Conservation (phyloP, 2,329 filamentous ascomycete genomes). For the Cytospora mali region DNA sequence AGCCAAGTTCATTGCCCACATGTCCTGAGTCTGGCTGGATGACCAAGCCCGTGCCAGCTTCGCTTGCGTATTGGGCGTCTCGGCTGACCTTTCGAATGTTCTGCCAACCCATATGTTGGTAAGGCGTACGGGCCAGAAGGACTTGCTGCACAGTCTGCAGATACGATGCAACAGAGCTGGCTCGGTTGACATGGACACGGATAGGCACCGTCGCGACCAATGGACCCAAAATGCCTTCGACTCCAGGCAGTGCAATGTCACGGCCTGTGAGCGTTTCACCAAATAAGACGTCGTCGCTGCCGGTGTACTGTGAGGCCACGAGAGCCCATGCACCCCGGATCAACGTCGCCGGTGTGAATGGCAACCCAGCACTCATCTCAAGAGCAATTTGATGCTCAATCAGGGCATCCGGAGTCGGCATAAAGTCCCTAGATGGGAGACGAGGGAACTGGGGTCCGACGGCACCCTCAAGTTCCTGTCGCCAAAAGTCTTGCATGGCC, state of each 20-base stretch:
- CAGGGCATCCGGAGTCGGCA: conserved; percentile 46
- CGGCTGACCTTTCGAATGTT: conserved; percentile 46
- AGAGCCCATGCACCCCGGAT: conserved; percentile 59
- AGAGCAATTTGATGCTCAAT: conserved; percentile 32
- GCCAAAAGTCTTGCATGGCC: conserved; percentile 50
- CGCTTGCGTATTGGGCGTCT: conserved; percentile 40
- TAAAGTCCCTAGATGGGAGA: conserved; percentile 49
- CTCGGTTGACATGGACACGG: conserved; percentile 42
- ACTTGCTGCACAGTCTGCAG: conserved; percentile 32
- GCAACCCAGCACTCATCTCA: conserved; percentile 26
- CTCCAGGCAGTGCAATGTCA: conserved; percentile 49
- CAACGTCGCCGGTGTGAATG: conserved; percentile 25
- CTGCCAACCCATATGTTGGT: conserved; percentile 53
- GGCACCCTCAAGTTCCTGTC: conserved; percentile 45
- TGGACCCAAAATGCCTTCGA: conserved; percentile 60
- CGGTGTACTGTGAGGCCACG: conserved; percentile 55
- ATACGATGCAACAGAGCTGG: conserved; percentile 29
- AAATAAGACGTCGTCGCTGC: conserved; percentile 57
- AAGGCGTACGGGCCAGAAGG: conserved; percentile 43
- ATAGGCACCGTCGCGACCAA: conserved; percentile 47
- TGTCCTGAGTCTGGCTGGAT: conserved; percentile 37
- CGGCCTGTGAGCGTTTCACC: conserved; percentile 63
- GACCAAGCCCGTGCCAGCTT: conserved; percentile 38
- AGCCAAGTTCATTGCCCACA: conserved; percentile 29
- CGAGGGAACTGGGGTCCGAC: conserved; percentile 52